Conservation (phyloP, 2,329 filamentous ascomycete species). For the Colletotrichum sp. region DNA sequence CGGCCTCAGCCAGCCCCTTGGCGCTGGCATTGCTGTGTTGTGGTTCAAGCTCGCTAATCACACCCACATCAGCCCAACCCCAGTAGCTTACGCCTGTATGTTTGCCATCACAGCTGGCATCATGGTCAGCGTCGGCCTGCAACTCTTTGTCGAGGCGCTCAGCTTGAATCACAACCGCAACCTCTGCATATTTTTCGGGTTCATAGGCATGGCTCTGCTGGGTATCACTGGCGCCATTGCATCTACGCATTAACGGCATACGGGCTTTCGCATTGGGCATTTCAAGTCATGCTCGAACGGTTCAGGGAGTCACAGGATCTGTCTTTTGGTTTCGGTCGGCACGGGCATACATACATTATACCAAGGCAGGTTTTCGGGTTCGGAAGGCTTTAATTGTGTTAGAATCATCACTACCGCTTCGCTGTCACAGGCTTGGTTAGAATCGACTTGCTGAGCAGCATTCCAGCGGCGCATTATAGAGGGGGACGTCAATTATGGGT, state of each 20-base stretch:
- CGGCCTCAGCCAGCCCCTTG: slow-evolving; percentile 85
- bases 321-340: not conserved
- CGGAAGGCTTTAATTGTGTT: not conserved
- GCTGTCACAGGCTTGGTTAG: not conserved
- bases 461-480: not conserved
- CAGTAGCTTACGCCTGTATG: slow-evolving; percentile 76
- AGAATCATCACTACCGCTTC: not conserved
- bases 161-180: slow-evolving; percentile 81
- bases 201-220: slow-evolving; percentile 86
- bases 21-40: slow-evolving; percentile 81
- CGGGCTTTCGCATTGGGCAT: not conserved
- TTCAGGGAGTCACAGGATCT: not conserved
- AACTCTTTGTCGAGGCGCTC: slow-evolving; percentile 86
- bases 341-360: not conserved
- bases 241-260: slow-evolving; percentile 8
- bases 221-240: slow-evolving; percentile 76
- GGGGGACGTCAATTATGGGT: not conserved
- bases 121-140: slow-evolving; percentile 91
- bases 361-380: not conserved
- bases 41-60: slow-evolving; percentile 79
- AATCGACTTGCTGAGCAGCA: not conserved
- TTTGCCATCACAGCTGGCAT: slow-evolving; percentile 93
- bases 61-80: slow-evolving; percentile 54
- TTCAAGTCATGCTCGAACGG: not conserved
- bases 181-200: slow-evolving; percentile 80